Evolutionary conservation across 768 basidiomycete genomes (phyloP).

Genomic region (Lactarius sanguifluus): DNA sequence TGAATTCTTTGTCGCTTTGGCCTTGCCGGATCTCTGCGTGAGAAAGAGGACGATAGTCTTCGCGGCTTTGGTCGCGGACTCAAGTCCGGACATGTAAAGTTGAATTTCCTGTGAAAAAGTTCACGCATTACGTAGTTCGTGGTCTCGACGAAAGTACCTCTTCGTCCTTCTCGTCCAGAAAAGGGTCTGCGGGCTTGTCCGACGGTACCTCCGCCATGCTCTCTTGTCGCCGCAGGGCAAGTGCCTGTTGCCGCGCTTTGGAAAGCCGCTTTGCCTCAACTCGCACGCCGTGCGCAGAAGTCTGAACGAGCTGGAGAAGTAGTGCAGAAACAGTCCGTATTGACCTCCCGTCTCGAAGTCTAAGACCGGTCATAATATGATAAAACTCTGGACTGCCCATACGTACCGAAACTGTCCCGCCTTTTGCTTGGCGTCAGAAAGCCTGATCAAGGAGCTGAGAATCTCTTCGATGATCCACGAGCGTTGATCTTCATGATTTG

Average conservation of each 20-base stretch:
- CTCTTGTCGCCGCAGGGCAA: conserved; percentile 63
- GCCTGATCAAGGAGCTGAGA: conserved; percentile 81
- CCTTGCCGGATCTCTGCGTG: conserved; percentile 69
- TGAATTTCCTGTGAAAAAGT: conserved; percentile 53
- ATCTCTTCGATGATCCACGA: conserved; percentile 99
- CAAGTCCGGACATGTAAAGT: conserved; percentile 68
- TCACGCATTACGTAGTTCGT: not conserved
- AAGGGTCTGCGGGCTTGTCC: conserved; percentile 45
- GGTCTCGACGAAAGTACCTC: conserved; percentile 45
- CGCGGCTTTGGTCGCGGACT: conserved; percentile 82
- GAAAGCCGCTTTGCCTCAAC: conserved; percentile 62
- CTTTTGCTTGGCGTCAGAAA: conserved; percentile 86
- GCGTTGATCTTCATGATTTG: conserved; percentile 85
- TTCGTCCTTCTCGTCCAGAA: conserved; percentile 66
- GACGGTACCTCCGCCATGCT: conserved; percentile 45
- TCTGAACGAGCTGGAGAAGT: conserved; percentile 94
- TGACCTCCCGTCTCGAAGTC: conserved; percentile 84
- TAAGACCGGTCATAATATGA: conserved; percentile 35
- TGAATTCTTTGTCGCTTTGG: conserved; percentile 84
- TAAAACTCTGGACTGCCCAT: conserved; percentile 7
- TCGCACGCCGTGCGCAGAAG: conserved; percentile 85
- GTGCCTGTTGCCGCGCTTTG: conserved; percentile 59
- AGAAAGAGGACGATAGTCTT: conserved; percentile 60
- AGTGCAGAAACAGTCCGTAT: conserved; percentile 94
- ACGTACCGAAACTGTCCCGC: conserved; percentile 85